Base-by-base conservation (phyloP, 805 yeast genomes). In the Ascoidea asiatica region DNA sequence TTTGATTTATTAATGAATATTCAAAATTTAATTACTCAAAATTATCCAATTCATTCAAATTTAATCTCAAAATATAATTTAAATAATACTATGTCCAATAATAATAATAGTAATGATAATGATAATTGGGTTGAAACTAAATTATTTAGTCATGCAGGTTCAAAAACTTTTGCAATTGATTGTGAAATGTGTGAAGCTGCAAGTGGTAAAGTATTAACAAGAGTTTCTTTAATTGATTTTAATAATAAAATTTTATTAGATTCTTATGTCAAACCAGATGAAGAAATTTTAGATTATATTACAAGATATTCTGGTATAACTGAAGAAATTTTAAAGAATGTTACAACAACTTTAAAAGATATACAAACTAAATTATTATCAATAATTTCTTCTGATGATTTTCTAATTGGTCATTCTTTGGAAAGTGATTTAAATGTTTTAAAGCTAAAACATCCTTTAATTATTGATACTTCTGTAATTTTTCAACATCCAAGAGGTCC, bases 251-350 rank as follows among this genome's bases (percentile, higher is more conserved):
- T 80, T 0, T 58, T 90, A 0, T 61, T 81, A 47, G 95, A 89
- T 56, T 72, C 77, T 49, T 69, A 77, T 19, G 96, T 92, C 2
- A 77, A 82, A 57, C 98, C 98, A 0, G 67, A 65, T 1, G 82
- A 72, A 19, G 74, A 70, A 21, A 87, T 90, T 44, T 72, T 71
- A 0, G 94, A 90, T 60, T 92, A 90, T 58, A 63, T 84, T 22
- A 92, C 97, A 0, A 64, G 66, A 52, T 90, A 76, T 55, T 86
- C 95, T 23, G 98, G 98, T 0, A 86, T 90, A 42, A 85, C 96
- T 0, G 75, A 72, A 44, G 89, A 81, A 46, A 62, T 69, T 53
- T 65, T 92, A 5, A 53, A 58, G 15, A 70, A 66, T 40, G 90
- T 81, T 2, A 76, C 79, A 0, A 81, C 83, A 0, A 75, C 81